Percentiles rank a stretch among this genome's conserved stretches.
Conservation (phyloP, 2,329 filamentous ascomycete genomes). For the Hypoxylon sp. region DNA sequence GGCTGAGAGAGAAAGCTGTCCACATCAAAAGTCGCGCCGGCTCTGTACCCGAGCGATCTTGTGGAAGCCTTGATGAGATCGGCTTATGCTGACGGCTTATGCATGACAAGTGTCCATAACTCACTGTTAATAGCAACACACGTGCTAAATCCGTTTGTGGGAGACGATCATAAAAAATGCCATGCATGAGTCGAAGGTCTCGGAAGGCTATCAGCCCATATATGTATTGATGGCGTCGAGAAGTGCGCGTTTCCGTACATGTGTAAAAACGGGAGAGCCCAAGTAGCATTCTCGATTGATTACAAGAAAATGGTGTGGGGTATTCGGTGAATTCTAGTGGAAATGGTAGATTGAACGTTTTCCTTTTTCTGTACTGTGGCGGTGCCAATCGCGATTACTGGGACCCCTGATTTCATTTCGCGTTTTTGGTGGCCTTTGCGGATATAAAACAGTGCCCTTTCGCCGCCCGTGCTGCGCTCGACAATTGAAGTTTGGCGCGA, state of each 20-base stretch:
- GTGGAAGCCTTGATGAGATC: constrained; percentile 41
- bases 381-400: constrained; percentile 45
- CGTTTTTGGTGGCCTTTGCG: constrained; percentile 46
- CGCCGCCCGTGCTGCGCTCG: constrained; percentile 46
- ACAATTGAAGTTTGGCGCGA: constrained; percentile 42
- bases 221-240: constrained; percentile 1
- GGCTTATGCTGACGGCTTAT: constrained; percentile 39
- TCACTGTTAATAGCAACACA: constrained; percentile 31
- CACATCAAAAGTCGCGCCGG: constrained; percentile 20
- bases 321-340: constrained; percentile 22
- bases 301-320: constrained; percentile 24
- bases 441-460: constrained; percentile 53
- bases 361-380: constrained; percentile 35
- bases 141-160: constrained; percentile 37
- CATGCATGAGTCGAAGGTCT: constrained; percentile 20
- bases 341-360: constrained; percentile 7
- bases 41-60: constrained; percentile 38
- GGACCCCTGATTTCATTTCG: constrained; percentile 48
- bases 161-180: constrained; percentile 19
- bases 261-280: constrained; percentile 12
- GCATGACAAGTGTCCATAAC: constrained; percentile 29
- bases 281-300: constrained; percentile 21
- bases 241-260: constrained; percentile 3
- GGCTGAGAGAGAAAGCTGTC: constrained; percentile 33
- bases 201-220: constrained; percentile 1